phyloP scores from a whole-genome alignment of 1,284 basidiomycete species.

The Earliella scabrosa region DNA sequence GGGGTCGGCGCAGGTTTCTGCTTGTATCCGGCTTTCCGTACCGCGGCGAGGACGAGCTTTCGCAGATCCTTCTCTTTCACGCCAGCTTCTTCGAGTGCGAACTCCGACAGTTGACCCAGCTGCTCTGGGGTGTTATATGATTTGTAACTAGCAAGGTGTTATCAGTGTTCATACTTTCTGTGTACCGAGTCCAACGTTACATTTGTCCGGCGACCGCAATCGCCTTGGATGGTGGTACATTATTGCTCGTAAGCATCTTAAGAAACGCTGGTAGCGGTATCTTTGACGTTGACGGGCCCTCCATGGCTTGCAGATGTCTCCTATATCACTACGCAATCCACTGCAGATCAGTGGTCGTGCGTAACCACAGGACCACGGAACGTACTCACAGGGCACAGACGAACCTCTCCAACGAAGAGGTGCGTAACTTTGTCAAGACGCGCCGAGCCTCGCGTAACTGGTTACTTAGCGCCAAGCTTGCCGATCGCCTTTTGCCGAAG shows the following conservation, averaged over 20 bases:
- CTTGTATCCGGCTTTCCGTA: slow-evolving; percentile 67
- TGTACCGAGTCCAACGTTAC: slow-evolving; percentile 48
- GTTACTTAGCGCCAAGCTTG: too few species aligned
- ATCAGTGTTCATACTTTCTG: too few species aligned
- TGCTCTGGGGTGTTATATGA: slow-evolving; percentile 65
- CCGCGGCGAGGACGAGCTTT: slow-evolving; percentile 61
- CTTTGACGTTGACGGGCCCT: slow-evolving; percentile 36
- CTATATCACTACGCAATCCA: too few species aligned
- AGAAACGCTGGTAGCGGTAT: slow-evolving; percentile 76
- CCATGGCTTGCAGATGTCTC: too few species aligned
- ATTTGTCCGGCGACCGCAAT: slow-evolving; percentile 81
- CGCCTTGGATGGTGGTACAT: slow-evolving; percentile 71
- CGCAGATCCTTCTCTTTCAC: slow-evolving; percentile 73
- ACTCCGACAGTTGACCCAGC: slow-evolving; percentile 62
- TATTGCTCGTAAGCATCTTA: slow-evolving; percentile 67
- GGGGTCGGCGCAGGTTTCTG: slow-evolving; percentile 22
- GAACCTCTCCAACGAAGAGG: too few species aligned
- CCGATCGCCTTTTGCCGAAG: slow-evolving; percentile 10
- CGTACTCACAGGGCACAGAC: too few species aligned
- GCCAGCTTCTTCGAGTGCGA: slow-evolving; percentile 59
- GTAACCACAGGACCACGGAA: too few species aligned
- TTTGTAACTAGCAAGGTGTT: slow-evolving; percentile 70
- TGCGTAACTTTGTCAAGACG: too few species aligned
- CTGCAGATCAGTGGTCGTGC: too few species aligned
- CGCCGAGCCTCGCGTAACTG: too few species aligned